phyloP scores from a whole-genome alignment of 805 yeast species.

The Cyberlindnera mycetangii region DNA sequence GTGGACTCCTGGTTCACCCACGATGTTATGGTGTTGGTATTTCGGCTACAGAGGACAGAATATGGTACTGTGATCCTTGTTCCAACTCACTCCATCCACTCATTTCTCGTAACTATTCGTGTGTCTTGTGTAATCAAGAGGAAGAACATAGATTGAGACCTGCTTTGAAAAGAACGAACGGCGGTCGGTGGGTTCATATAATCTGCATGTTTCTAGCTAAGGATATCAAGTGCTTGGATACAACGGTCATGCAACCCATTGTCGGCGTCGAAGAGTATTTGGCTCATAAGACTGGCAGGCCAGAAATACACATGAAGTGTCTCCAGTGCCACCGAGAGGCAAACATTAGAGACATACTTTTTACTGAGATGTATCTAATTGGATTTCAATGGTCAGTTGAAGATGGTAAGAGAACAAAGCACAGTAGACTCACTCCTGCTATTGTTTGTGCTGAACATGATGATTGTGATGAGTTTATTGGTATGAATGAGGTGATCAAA shows the following conservation, averaged over 20 bases:
- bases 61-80: slow-evolving; percentile 79
- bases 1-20: slow-evolving; percentile 70
- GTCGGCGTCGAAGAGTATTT: slow-evolving; percentile 34
- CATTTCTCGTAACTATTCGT: slow-evolving; percentile 53
- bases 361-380: slow-evolving; percentile 37
- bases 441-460: slow-evolving; percentile 43
- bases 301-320: slow-evolving; percentile 51
- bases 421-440: slow-evolving; percentile 43
- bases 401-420: slow-evolving; percentile 4
- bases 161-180: slow-evolving; percentile 63
- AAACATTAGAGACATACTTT: slow-evolving; percentile 40
- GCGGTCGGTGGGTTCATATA: slow-evolving; percentile 77
- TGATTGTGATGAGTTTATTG: slow-evolving; percentile 18
- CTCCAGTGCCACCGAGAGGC: slow-evolving; percentile 39
- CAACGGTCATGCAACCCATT: slow-evolving; percentile 44
- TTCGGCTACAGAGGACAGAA: slow-evolving; percentile 17
- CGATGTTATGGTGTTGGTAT: slow-evolving; percentile 59
- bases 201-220: slow-evolving; percentile 61
- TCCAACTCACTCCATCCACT: slow-evolving; percentile 64
- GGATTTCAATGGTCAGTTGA: slow-evolving; percentile 44
- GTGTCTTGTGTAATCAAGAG: slow-evolving; percentile 52
- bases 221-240: slow-evolving; percentile 41
- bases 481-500: slow-evolving; percentile 24
- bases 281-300: slow-evolving; percentile 31
- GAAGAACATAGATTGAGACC: slow-evolving; percentile 42